Evolutionary conservation across 345 rosid species (phyloP).

Genomic region (Aquilaria malaccensis): DNA sequence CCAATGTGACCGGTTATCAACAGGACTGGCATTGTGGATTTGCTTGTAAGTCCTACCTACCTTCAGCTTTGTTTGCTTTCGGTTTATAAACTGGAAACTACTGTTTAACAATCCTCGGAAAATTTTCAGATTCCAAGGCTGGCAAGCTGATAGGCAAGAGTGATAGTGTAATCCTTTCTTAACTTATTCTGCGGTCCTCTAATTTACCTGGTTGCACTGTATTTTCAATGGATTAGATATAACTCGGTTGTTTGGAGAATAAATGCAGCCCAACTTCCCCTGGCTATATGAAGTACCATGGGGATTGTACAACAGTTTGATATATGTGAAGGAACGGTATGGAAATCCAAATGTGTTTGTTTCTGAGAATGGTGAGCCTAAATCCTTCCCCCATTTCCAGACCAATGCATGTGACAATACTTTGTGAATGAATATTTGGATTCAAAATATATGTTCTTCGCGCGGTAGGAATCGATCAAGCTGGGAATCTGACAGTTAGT

Average conservation of each 20-base stretch:
- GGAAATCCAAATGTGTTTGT: slow-evolving; percentile 37
- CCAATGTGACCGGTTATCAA: slow-evolving; percentile 30
- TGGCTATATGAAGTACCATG: slow-evolving; percentile 72
- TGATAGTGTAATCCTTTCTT: slow-evolving; percentile 6
- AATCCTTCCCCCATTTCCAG: no score
- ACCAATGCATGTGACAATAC: neutral
- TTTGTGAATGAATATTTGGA: neutral
- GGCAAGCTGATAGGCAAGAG: slow-evolving; percentile 48
- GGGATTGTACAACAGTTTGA: slow-evolving; percentile 46
- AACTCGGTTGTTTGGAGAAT: neutral
- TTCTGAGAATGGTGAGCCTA: slow-evolving; percentile 46
- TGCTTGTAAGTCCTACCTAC: slow-evolving; percentile 29
- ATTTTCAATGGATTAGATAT: no score
- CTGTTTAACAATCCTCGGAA: neutral
- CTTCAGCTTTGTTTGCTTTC: neutral
- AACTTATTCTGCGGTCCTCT: no score
- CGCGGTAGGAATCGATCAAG: slow-evolving; percentile 47
- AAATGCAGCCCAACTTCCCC: slow-evolving; percentile 39
- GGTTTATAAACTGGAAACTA: neutral
- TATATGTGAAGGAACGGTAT: slow-evolving; percentile 48
- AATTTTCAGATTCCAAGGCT: slow-evolving; percentile 26
- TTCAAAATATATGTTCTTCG: neutral
- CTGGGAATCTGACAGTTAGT: slow-evolving; percentile 31
- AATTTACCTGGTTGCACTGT: no score
- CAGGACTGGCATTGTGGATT: slow-evolving; percentile 49